A percentile compares a stretch with the other conserved stretches of the same genome.
These are phyloP conservation scores for Gamsiella multidivaricata DNA, from an alignment of 192 early-diverging fungal genomes.

Conservation along the genomic window DNA sequence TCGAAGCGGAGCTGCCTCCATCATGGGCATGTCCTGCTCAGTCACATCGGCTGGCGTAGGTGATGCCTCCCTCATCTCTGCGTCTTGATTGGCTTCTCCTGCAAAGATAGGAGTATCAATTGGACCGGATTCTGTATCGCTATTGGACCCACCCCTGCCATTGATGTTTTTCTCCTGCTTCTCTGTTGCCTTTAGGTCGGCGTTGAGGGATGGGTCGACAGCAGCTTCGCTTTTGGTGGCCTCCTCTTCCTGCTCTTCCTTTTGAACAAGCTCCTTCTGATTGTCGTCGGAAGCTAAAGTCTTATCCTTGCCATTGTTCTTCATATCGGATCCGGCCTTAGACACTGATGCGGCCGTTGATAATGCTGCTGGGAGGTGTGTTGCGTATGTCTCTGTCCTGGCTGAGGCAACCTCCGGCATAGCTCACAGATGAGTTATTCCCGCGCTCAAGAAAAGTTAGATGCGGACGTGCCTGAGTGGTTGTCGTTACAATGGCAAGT, in stretches of 20 bases:
- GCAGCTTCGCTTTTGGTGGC: not conserved
- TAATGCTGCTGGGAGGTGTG: not conserved
- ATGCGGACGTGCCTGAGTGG: too few species aligned
- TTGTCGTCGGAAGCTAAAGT: not conserved
- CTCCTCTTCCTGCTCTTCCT: not conserved
- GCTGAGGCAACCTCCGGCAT: conserved; percentile 13
- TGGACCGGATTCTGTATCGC: not conserved
- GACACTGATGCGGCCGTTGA: not conserved
- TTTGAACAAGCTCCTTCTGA: not conserved
- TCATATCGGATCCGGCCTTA: conserved; percentile 15
- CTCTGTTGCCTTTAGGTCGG: not conserved
- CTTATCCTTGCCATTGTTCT: conserved; percentile 29
- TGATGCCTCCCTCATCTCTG: conserved; percentile 19
- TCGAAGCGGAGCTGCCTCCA: not conserved
- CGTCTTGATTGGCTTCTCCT: conserved; percentile 6
- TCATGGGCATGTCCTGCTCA: conserved; percentile 22
- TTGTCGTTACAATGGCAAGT: too few species aligned
- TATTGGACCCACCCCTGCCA: not conserved
- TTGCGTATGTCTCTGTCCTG: conserved; percentile 8
- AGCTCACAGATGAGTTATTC: too few species aligned
- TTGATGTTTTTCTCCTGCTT: not conserved
- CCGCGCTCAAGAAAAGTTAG: not conserved
- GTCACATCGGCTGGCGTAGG: not conserved
- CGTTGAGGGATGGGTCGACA: not conserved
- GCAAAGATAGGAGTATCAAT: not conserved